phyloP scores from a whole-genome alignment of 305 asterid species.

The Euphrasia arctica region DNA sequence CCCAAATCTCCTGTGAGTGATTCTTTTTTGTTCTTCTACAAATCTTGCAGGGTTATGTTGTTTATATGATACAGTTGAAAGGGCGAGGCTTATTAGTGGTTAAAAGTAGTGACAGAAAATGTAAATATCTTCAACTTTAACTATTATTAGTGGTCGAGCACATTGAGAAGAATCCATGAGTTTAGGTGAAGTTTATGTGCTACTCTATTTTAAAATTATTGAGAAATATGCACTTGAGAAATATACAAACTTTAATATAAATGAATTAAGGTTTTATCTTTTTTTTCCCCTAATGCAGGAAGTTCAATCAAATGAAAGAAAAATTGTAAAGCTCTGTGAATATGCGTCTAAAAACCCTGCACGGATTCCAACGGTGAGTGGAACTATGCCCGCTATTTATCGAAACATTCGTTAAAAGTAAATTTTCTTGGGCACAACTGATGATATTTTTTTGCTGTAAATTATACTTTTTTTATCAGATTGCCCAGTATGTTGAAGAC shows the following conservation, averaged over 20 bases:
- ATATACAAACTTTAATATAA: background rate
- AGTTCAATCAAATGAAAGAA: slow-evolving; percentile 44
- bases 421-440: slow-evolving; percentile 16
- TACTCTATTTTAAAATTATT: background rate
- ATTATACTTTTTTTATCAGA: slow-evolving; percentile 53
- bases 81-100: background rate
- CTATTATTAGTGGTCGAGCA: too few species aligned
- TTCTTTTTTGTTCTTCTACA: background rate
- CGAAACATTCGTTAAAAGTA: slow-evolving; percentile 2
- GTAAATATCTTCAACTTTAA: background rate
- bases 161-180: too few species aligned
- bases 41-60: slow-evolving; percentile 21
- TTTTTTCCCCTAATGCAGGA: slow-evolving; percentile 45
- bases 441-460: slow-evolving; percentile 14
- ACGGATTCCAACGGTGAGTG: slow-evolving; percentile 81
- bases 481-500: slow-evolving; percentile 88
- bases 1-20: slow-evolving; percentile 86
- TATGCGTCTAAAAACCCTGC: slow-evolving; percentile 91
- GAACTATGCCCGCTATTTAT: background rate
- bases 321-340: slow-evolving; percentile 42
- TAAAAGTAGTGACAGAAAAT: background rate
- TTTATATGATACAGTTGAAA: background rate
- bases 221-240: too few species aligned
- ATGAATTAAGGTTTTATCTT: background rate
- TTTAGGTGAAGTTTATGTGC: too few species aligned